A percentile compares a stretch with the other conserved stretches of the same genome.
phyloP scores from a whole-genome alignment of 306 rosid genomes.

The Rosa multiflora region DNA sequence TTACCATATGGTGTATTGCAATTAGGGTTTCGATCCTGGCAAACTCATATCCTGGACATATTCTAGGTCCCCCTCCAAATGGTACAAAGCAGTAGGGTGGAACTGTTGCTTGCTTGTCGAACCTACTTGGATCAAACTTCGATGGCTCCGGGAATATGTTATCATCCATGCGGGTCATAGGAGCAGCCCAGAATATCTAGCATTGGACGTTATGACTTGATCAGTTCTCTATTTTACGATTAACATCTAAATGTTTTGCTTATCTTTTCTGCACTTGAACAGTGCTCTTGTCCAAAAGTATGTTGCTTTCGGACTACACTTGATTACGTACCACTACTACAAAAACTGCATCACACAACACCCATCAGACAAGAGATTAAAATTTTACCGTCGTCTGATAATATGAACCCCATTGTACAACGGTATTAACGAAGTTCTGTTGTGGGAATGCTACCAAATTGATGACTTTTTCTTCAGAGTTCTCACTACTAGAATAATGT shows the following conservation, averaged over 20 bases:
- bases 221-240: not conserved
- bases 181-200: slow-evolving; percentile 68
- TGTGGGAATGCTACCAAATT: too few relatives aligned
- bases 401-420: too few relatives aligned
- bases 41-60: slow-evolving; percentile 56
- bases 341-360: too few relatives aligned
- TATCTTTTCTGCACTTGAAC: not conserved
- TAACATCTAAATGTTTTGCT: not conserved
- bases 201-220: not conserved
- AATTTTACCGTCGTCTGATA: too few relatives aligned
- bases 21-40: slow-evolving; percentile 45
- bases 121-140: slow-evolving; percentile 69
- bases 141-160: slow-evolving; percentile 53
- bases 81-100: slow-evolving; percentile 61
- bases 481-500: too few relatives aligned
- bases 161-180: slow-evolving; percentile 67
- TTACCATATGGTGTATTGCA: slow-evolving; percentile 62
- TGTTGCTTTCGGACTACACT: not conserved
- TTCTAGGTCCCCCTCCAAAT: slow-evolving; percentile 64
- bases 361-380: too few relatives aligned
- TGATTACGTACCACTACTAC: not conserved
- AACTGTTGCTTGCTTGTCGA: slow-evolving; percentile 49
- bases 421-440: too few relatives aligned
- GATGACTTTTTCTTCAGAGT: too few relatives aligned
- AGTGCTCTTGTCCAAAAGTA: not conserved